Evolutionary conservation across 129 eudicot species (phyloP).

Genomic region (Dittrichia graveolens): DNA sequence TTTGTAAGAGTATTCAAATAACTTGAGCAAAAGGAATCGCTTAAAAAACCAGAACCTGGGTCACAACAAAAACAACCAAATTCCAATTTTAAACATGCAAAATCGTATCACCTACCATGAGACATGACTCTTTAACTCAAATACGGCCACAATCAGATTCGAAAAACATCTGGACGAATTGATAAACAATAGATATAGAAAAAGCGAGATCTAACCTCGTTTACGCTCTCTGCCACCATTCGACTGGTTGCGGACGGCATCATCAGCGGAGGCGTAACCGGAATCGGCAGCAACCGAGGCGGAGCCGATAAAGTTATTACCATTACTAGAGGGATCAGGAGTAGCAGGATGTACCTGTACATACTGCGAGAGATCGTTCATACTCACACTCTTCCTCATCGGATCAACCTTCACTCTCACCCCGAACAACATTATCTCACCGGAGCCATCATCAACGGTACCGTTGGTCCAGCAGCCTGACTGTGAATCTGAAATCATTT

Average conservation of each 20-base stretch:
- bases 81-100: not conserved
- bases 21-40: not conserved
- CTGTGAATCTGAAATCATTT: conserved; percentile 30
- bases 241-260: conserved; percentile 49
- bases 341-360: conserved; percentile 36
- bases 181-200: not conserved
- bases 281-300: conserved; percentile 33
- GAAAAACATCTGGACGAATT: not conserved
- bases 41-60: not conserved
- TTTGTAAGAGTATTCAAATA: not conserved
- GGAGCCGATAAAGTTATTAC: conserved; percentile 16
- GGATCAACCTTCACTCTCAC: conserved; percentile 90
- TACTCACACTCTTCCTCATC: conserved; percentile 95
- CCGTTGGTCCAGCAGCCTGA: conserved; percentile 33
- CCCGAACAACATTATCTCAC: conserved; percentile 89
- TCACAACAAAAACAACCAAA: not conserved
- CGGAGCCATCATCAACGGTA: conserved; percentile 32
- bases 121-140: not conserved
- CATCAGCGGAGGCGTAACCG: conserved; percentile 92
- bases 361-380: conserved; percentile 85
- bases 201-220: conserved; percentile 65
- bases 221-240: conserved; percentile 63
- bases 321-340: conserved; percentile 31
- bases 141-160: not conserved
- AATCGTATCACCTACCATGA: not conserved